Conservation (phyloP, 1,139 yeast species). For the Suhomyces bribrorum region DNA sequence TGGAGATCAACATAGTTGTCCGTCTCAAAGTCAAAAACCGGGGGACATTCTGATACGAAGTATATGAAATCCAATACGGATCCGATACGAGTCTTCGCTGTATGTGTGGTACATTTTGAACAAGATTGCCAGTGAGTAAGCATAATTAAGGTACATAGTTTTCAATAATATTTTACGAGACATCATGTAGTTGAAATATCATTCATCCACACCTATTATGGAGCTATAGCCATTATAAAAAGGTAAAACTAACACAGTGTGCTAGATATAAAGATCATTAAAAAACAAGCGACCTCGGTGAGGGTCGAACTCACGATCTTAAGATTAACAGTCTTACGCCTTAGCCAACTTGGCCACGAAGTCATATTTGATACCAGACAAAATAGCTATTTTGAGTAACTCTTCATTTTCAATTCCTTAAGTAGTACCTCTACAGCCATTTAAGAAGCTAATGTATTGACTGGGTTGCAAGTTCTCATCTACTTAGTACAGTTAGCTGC, state of each 20-base stretch:
- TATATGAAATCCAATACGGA: neutral
- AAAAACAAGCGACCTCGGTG: slow-evolving; percentile 39
- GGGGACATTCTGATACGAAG: neutral
- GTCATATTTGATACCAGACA: slow-evolving; percentile 30
- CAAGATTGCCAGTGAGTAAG: no score
- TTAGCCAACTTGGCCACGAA: slow-evolving; percentile 60
- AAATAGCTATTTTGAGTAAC: no score
- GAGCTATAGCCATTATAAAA: no score
- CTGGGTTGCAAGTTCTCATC: no score
- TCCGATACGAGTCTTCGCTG: neutral
- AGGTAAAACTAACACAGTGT: neutral
- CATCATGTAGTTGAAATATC: neutral
- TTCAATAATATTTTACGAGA: neutral
- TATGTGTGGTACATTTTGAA: no score
- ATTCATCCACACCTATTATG: no score
- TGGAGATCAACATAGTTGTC: neutral
- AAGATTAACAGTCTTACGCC: slow-evolving; percentile 57
- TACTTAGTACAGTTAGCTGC: no score
- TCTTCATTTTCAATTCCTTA: neutral
- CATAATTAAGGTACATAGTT: neutral
- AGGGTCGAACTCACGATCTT: slow-evolving; percentile 32
- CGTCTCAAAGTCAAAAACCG: neutral
- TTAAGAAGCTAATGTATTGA: no score
- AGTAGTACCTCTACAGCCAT: neutral
- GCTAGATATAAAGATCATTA: neutral